Evolutionary conservation across 2,329 filamentous ascomycete species (phyloP), one percentile per base, ranked within the genome.

Genomic region (Torrubiella hemipterigena): DNA sequence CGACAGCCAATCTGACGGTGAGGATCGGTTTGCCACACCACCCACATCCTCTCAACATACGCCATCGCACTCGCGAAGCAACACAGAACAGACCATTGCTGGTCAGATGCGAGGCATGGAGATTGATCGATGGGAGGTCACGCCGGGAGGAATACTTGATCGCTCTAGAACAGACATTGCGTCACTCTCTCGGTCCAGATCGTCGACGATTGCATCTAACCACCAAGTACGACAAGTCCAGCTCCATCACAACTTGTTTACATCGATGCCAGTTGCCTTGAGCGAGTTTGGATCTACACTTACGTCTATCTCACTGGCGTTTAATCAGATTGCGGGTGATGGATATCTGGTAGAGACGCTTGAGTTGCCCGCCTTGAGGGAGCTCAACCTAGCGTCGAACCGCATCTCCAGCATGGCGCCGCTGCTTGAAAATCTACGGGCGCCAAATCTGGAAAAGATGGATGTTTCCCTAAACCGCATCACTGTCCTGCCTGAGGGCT

Each of bases 391-490:
- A 15, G 65, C 73, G 26, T 71, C 72, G 16, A 89, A 91, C 49
- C 77, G 77, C 27, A 73, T 95, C 37, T 76, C 72, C 0, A 74
- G 74, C 4, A 58, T 95, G 8, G 65, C 69, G 2, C 73, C 79
- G 1, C 57, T 96, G 12, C 66, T 73, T 4, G 56, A 63, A 5
- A 61, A 74, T 40, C 67, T 96, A 5, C 65, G 69, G n/a, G 85
- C 87, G 0, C 85, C 86, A 0, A 63, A 59, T 6, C 66, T 96
- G 6, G 73, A 79, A 32, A 81, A 80, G 42, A 64, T 95, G 2
- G 83, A 96, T 47, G 65, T 93, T 7, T 85, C 81, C 16, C 71
- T 80, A 40, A 96, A 96, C 50, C 76, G 81, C n/a, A 58, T 96
- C 18, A 69, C 74, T 1, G 67, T 69, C 1, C 62, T 95, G 0